A percentile compares a stretch with the other conserved stretches of the same genome.
Conservation (phyloP, 2,329 filamentous ascomycete genomes). For the Sarocladiaceae sp. region DNA sequence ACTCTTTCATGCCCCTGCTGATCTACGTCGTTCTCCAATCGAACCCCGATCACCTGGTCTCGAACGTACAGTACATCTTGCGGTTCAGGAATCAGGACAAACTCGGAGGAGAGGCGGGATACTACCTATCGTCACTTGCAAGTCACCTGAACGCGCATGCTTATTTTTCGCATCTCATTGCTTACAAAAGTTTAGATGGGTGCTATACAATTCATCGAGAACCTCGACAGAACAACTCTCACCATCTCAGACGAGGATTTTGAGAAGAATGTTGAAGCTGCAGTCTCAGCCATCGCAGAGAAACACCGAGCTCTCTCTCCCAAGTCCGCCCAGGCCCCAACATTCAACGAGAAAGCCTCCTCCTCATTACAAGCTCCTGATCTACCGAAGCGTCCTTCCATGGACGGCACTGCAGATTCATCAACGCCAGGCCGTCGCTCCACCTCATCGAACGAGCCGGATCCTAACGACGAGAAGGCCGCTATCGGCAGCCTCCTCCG, state of each 20-base stretch:
- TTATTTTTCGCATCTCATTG: neutral
- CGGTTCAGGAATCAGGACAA: conserved; percentile 98
- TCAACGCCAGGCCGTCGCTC: conserved; percentile 31
- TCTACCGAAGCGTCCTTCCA: conserved; percentile 35
- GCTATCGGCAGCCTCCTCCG: conserved; percentile 81
- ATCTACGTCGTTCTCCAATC: conserved; percentile 95
- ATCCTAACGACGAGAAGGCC: conserved; percentile 64
- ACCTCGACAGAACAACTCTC: conserved; percentile 86
- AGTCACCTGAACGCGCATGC: conserved; percentile 20
- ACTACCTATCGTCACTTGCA: conserved; percentile 92
- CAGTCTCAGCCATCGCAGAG: conserved; percentile 92
- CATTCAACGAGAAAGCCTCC: conserved; percentile 40
- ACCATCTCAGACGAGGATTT: conserved; percentile 96
- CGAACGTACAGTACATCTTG: conserved; percentile 96
- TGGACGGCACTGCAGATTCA: conserved; percentile 30
- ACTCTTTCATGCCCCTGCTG: conserved; percentile 90
- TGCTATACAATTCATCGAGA: conserved; percentile 94
- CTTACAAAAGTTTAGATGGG: conserved; percentile 61
- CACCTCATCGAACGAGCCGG: conserved; percentile 49
- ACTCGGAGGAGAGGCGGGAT: conserved; percentile 93
- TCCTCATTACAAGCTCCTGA: conserved; percentile 19
- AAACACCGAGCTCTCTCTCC: conserved; percentile 56
- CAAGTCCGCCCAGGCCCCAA: conserved; percentile 38
- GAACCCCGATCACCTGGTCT: conserved; percentile 92
- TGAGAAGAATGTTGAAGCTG: conserved; percentile 91